These are phyloP conservation scores for Elaeis oleifera DNA, from an alignment of 202 grass and related monocot species.

Conservation along the genomic window DNA sequence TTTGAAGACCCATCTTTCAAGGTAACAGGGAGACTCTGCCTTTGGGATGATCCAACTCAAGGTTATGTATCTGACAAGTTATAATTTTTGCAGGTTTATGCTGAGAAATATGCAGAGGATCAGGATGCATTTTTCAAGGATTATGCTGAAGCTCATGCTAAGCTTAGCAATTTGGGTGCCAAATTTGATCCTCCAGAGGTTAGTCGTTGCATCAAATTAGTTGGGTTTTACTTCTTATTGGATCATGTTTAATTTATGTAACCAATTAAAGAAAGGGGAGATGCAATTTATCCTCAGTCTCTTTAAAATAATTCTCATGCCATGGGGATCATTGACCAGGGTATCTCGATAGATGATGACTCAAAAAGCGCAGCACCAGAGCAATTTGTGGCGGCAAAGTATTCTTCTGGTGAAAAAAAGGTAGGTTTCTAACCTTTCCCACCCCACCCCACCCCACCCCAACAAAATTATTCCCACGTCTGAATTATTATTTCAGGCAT, in stretches of 20 bases:
- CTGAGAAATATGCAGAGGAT: slow-evolving; percentile 65
- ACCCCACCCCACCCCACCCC: too few relatives aligned
- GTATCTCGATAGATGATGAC: slow-evolving; percentile 56
- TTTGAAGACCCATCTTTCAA: slow-evolving; percentile 88
- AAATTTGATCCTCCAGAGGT: slow-evolving; percentile 79
- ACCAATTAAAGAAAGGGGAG: too few relatives aligned
- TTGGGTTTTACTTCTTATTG: too few relatives aligned
- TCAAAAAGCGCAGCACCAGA: slow-evolving; percentile 27
- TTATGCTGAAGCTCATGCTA: slow-evolving; percentile 84
- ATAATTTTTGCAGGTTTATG: slow-evolving; percentile 50
- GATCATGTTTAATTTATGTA: too few relatives aligned
- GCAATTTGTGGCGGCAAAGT: slow-evolving; percentile 44
- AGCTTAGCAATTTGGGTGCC: slow-evolving; percentile 80
- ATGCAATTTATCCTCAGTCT: not conserved
- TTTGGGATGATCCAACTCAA: not conserved
- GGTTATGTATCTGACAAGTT: slow-evolving; percentile 2
- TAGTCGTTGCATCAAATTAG: not conserved
- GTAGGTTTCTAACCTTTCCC: not conserved
- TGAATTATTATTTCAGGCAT: not conserved
- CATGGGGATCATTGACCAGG: slow-evolving; percentile 36
- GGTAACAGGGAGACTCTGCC: slow-evolving; percentile 39
- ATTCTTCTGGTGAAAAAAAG: slow-evolving; percentile 33
- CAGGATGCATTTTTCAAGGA: slow-evolving; percentile 84
- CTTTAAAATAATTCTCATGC: slow-evolving; percentile 17
- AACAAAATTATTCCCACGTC: not conserved